Conservation (phyloP, 257 asterid genomes). For the Solanum clarkiae region DNA sequence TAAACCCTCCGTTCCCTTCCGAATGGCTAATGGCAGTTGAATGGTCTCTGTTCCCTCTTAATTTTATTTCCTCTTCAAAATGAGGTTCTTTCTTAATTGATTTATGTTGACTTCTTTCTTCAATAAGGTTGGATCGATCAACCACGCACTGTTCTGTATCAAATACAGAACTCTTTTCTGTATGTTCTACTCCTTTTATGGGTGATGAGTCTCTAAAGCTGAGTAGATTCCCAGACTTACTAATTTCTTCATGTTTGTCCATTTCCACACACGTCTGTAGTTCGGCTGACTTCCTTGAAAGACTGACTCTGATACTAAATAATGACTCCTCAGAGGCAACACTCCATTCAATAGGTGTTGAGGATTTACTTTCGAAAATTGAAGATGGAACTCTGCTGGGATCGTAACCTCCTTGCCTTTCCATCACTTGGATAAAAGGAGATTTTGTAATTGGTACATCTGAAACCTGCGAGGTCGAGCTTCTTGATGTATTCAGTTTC, state of each 20-base stretch:
- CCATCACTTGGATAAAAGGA: constrained; percentile 40
- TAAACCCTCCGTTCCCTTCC: neutral
- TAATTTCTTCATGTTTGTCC: constrained; percentile 5
- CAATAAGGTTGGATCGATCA: constrained; percentile 5
- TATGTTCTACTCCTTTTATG: constrained; percentile 7
- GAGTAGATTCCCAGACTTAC: neutral
- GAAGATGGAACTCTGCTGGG: constrained; percentile 24
- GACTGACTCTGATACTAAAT: constrained; percentile 27
- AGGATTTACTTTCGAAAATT: constrained; percentile 4
- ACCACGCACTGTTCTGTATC: neutral
- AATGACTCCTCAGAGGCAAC: constrained; percentile 28
- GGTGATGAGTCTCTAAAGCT: constrained; percentile 1
- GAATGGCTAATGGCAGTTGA: neutral
- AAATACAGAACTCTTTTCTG: neutral
- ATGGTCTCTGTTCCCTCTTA: neutral
- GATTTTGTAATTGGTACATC: neutral
- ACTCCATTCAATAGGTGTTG: constrained; percentile 28
- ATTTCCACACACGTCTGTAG: constrained; percentile 4
- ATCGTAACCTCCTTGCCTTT: constrained; percentile 21
- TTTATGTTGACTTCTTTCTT: neutral
- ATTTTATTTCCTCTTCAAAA: constrained; percentile 5
- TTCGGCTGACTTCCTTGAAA: constrained; percentile 16
- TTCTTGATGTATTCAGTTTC: neutral
- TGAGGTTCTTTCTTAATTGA: constrained; percentile 3
- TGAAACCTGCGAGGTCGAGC: neutral